These are phyloP conservation scores for Zizania latifolia DNA, from an alignment of 176 grass and related monocot species.

Conservation along the genomic window DNA sequence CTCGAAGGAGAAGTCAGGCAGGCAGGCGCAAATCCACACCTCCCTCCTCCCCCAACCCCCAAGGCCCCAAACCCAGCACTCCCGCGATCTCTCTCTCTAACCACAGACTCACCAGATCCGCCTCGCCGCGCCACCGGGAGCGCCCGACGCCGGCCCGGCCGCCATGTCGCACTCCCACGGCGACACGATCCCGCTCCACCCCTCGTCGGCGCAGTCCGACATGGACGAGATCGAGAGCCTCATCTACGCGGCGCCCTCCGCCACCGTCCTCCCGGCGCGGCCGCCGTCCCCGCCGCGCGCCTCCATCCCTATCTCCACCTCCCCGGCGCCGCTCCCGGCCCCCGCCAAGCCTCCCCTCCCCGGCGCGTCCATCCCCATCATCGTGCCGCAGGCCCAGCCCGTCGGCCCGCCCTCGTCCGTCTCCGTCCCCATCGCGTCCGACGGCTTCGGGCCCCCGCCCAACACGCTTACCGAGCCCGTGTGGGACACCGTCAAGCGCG, in stretches of 20 bases:
- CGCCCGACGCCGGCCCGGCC: slow-evolving; percentile 9
- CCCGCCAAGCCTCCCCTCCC: slow-evolving; percentile 38
- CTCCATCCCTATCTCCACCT: slow-evolving; percentile 76
- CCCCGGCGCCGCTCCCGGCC: slow-evolving; percentile 6
- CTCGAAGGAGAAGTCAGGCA: not conserved
- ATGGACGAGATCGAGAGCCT: slow-evolving; percentile 99
- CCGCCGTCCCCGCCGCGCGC: slow-evolving; percentile 72
- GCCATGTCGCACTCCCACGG: slow-evolving; percentile 72
- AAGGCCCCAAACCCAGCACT: not conserved
- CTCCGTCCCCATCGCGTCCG: slow-evolving; percentile 49
- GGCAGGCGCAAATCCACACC: not conserved
- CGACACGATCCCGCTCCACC: slow-evolving; percentile 92
- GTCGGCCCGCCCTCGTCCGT: slow-evolving; percentile 1
- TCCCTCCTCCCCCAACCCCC: not conserved
- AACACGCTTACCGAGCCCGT: slow-evolving; percentile 96
- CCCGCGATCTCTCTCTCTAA: slow-evolving; percentile 33
- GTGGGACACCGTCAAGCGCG: slow-evolving; percentile 96
- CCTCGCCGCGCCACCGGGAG: not conserved
- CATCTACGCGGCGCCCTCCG: slow-evolving; percentile 65
- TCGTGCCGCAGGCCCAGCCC: slow-evolving; percentile 29
- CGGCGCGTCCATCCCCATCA: slow-evolving; percentile 50
- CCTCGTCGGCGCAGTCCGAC: slow-evolving; percentile 91
- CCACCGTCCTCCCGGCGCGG: slow-evolving; percentile 69
- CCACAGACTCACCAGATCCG: slow-evolving; percentile 28
- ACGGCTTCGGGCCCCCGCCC: slow-evolving; percentile 61